phyloP scores from a whole-genome alignment of 768 basidiomycete species.

The Polyporus arcularius region DNA sequence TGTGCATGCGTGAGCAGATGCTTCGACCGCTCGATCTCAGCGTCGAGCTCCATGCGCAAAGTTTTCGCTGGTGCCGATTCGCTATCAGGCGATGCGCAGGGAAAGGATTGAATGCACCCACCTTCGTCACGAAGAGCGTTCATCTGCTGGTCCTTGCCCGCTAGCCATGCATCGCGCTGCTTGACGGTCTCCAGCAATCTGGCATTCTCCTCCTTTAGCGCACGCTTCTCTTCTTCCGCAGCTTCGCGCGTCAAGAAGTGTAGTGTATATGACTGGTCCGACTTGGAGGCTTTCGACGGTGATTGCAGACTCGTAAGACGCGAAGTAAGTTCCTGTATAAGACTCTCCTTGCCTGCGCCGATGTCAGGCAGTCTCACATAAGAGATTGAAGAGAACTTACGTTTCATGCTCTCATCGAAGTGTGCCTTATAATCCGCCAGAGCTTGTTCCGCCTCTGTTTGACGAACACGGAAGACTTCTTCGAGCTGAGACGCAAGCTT shows the following conservation, averaged over 20 bases:
- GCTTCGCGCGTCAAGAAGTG: slow-evolving; percentile 75
- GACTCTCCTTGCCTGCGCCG: slow-evolving; percentile 54
- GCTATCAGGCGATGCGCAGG: not conserved
- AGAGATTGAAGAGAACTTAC: slow-evolving; percentile 36
- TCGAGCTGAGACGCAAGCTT: slow-evolving; percentile 56
- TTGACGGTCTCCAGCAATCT: slow-evolving; percentile 45
- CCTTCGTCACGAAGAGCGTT: slow-evolving; percentile 49
- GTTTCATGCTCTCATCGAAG: slow-evolving; percentile 52
- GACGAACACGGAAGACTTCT: slow-evolving; percentile 55
- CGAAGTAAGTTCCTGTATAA: slow-evolving; percentile 55
- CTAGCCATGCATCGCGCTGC: slow-evolving; percentile 43
- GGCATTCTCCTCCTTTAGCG: slow-evolving; percentile 48
- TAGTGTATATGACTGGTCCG: slow-evolving; percentile 51
- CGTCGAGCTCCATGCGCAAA: slow-evolving; percentile 54
- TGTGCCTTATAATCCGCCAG: slow-evolving; percentile 49
- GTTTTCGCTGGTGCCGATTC: slow-evolving; percentile 45
- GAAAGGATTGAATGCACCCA: not conserved
- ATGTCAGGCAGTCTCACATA: not conserved
- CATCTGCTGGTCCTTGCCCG: slow-evolving; percentile 48
- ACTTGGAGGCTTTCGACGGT: slow-evolving; percentile 43
- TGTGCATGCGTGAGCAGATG: slow-evolving; percentile 39
- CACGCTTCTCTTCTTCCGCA: slow-evolving; percentile 67
- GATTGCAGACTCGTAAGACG: slow-evolving; percentile 54
- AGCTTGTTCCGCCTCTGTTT: slow-evolving; percentile 65
- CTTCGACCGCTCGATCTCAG: slow-evolving; percentile 56